Conservation (phyloP, 2,329 filamentous ascomycete genomes). For the Elsinoe australis region DNA sequence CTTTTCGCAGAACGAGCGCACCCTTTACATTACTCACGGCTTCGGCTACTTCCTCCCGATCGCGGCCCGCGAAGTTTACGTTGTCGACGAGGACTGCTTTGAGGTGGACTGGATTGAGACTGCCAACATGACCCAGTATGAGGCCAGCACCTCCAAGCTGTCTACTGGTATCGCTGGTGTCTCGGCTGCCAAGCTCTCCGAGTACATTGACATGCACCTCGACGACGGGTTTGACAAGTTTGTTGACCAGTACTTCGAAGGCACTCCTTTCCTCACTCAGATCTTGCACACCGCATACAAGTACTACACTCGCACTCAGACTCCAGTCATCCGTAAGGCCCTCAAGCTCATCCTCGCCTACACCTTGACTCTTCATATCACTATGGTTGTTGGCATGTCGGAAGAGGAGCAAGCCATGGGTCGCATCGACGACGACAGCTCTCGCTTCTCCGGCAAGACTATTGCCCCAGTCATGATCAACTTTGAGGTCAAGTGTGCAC, state of each 20-base stretch:
- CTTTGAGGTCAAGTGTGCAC: constrained; percentile 96
- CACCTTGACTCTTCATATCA: constrained; percentile 90
- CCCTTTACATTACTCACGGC: constrained; percentile 91
- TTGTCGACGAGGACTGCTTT: constrained; percentile 87
- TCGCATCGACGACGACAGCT: constrained; percentile 76
- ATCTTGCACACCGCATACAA: constrained; percentile 94
- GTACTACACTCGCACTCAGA: constrained; percentile 81
- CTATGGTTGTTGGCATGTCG: constrained; percentile 82
- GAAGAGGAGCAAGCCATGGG: constrained; percentile 71
- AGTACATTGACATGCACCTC: constrained; percentile 93
- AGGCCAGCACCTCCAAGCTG: constrained; percentile 78
- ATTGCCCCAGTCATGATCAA: constrained; percentile 98
- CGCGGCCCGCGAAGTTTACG: constrained; percentile 87
- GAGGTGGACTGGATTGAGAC: constrained; percentile 90
- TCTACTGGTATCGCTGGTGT: constrained; percentile 86
- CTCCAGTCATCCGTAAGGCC: constrained; percentile 86
- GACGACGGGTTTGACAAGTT: constrained; percentile 88
- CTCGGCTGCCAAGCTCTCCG: constrained; percentile 68
- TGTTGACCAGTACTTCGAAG: constrained; percentile 92
- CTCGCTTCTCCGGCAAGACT: constrained; percentile 81
- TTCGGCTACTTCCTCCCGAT: constrained; percentile 91
- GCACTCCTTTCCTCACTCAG: constrained; percentile 88
- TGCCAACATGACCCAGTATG: constrained; percentile 69
- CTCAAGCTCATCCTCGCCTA: constrained; percentile 92
- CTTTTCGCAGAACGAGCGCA: constrained; percentile 53